A percentile compares a stretch with the other conserved stretches of the same genome.
These are phyloP conservation scores for Gyrodon lividus DNA, from an alignment of 768 basidiomycete genomes.

Conservation along the genomic window DNA sequence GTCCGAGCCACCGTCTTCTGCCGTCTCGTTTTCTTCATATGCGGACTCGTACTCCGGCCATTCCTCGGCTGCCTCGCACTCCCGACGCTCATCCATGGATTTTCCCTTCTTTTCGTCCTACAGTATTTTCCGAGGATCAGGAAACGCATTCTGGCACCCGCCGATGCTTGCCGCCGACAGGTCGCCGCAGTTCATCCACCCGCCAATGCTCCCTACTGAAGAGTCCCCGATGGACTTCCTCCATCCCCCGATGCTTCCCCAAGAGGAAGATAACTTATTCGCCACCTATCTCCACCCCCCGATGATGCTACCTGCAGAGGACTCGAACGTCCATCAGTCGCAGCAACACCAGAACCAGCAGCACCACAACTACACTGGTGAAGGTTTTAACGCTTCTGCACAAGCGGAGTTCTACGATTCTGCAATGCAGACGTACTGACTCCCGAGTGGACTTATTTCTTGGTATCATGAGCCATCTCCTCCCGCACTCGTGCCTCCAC, in stretches of 20 bases:
- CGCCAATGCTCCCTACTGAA: slow-evolving; percentile 64
- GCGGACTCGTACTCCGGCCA: slow-evolving; percentile 59
- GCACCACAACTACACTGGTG: slow-evolving; percentile 20
- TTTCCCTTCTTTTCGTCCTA: slow-evolving; percentile 58
- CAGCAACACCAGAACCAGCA: slow-evolving; percentile 24
- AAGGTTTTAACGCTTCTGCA: slow-evolving; percentile 13
- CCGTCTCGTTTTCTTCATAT: slow-evolving; percentile 62
- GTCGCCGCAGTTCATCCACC: slow-evolving; percentile 61
- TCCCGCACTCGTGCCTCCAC: not conserved
- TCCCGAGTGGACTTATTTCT: not conserved
- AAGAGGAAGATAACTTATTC: slow-evolving; percentile 64
- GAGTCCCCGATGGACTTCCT: slow-evolving; percentile 74
- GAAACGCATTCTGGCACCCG: slow-evolving; percentile 72
- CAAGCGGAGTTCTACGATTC: slow-evolving; percentile 36
- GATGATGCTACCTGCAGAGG: slow-evolving; percentile 48
- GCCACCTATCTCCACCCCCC: slow-evolving; percentile 55
- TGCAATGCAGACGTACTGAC: slow-evolving; percentile 35
- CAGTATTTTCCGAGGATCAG: slow-evolving; percentile 54
- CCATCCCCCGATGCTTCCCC: slow-evolving; percentile 58
- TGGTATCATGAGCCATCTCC: not conserved
- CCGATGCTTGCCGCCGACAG: slow-evolving; percentile 64
- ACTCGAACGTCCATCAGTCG: slow-evolving; percentile 16
- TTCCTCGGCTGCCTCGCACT: slow-evolving; percentile 56
- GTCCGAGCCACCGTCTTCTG: slow-evolving; percentile 56
- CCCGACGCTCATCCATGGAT: slow-evolving; percentile 64